These are phyloP conservation scores for Bipolaris gigantea DNA, from an alignment of 2,329 filamentous ascomycete species.

Conservation along the genomic window DNA sequence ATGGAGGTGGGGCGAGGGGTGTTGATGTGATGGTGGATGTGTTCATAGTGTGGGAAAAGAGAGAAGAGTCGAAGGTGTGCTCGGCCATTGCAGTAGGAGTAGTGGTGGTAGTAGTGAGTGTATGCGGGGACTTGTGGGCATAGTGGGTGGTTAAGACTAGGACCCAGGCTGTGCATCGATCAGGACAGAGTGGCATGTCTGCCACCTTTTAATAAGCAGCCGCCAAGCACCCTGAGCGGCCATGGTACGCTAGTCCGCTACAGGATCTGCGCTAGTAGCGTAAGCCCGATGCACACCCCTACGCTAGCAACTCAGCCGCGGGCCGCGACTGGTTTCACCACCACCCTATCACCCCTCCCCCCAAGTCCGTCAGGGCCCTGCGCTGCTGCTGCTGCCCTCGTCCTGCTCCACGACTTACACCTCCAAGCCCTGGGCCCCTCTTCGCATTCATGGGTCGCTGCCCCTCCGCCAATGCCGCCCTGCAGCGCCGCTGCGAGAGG, in stretches of 20 bases:
- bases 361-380: constrained; percentile 23
- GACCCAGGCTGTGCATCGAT: constrained; percentile 32
- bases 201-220: constrained; percentile 42
- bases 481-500: neutral
- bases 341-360: constrained; percentile 2
- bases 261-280: constrained; percentile 5
- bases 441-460: neutral
- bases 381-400: constrained; percentile 12
- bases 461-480: constrained; percentile 1
- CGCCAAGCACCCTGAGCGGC: constrained; percentile 14
- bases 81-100: constrained; percentile 31
- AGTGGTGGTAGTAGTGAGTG: constrained; percentile 20
- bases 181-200: constrained; percentile 36
- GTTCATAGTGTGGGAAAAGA: constrained; percentile 27
- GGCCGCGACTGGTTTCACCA: constrained; percentile 32
- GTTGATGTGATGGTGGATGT: constrained; percentile 21
- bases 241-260: constrained; percentile 23
- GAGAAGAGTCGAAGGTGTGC: constrained; percentile 24
- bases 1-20: neutral
- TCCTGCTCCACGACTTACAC: neutral
- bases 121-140: constrained; percentile 34
- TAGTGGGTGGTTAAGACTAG: constrained; percentile 32
- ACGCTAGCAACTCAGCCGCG: constrained; percentile 28
- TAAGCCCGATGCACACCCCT: constrained; percentile 18
- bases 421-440: too few relatives aligned